Percentiles rank a stretch among this genome's conserved stretches.
Conservation (phyloP, 2,329 filamentous ascomycete species). For the Pseudocercospora fuligena region DNA sequence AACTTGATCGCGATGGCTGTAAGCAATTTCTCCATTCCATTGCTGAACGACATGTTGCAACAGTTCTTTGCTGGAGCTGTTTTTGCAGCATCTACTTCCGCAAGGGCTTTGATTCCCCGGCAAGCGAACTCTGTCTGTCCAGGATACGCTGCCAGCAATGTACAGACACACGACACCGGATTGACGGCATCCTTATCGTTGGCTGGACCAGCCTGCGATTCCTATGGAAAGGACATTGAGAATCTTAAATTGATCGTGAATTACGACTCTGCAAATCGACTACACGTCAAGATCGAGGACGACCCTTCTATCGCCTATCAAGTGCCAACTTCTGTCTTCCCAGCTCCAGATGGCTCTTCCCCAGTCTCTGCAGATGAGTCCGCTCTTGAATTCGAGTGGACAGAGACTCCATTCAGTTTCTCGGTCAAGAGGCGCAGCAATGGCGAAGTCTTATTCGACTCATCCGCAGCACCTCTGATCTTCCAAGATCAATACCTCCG, state of each 20-base stretch:
- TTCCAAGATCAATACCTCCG: constrained; percentile 55
- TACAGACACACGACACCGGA: constrained; percentile 30
- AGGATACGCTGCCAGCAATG: constrained; percentile 39
- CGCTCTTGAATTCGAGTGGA: constrained; percentile 36
- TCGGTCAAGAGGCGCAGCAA: constrained; percentile 31
- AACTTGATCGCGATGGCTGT: neutral
- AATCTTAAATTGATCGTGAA: constrained; percentile 35
- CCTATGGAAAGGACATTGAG: constrained; percentile 38
- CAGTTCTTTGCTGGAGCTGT: constrained; percentile 16
- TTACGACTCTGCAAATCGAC: constrained; percentile 49
- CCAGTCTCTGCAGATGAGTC: constrained; percentile 28
- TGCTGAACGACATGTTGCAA: constrained; percentile 6
- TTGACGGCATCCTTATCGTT: constrained; percentile 38
- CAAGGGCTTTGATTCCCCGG: constrained; percentile 14
- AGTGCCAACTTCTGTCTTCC: constrained; percentile 71
- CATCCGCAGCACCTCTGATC: constrained; percentile 37
- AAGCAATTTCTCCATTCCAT: neutral
- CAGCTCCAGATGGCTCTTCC: constrained; percentile 56
- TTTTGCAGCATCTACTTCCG: constrained; percentile 15
- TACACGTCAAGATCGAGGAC: constrained; percentile 71
- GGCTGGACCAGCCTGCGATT: constrained; percentile 37
- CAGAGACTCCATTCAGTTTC: constrained; percentile 39
- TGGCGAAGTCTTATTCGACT: constrained; percentile 39
- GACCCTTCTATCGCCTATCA: constrained; percentile 71
- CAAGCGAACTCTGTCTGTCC: constrained; percentile 30